Evolutionary conservation across 225 moss, liverwort and hornwort genomes (phyloP).

Genomic region (Rhytidiadelphus loreus): DNA sequence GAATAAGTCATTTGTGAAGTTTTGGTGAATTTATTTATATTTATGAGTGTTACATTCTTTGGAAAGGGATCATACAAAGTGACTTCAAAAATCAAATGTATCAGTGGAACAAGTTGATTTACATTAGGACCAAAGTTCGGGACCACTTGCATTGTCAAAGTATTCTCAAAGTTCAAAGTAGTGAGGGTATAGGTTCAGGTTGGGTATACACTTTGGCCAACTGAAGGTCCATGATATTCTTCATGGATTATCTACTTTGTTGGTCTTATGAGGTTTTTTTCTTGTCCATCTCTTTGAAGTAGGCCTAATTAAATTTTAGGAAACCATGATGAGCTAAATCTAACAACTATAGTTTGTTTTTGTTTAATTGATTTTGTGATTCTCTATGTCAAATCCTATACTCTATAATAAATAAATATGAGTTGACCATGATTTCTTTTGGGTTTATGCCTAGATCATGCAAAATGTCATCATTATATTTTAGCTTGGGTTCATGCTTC

Average conservation of each 20-base stretch:
- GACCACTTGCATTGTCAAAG: background rate
- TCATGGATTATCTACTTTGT: background rate
- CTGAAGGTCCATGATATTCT: background rate
- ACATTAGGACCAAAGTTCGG: background rate
- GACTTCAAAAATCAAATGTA: background rate
- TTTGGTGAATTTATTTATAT: background rate
- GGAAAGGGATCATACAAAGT: background rate
- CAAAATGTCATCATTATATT: background rate
- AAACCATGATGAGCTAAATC: fast-evolving
- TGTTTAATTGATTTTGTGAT: background rate
- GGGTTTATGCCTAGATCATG: fast-evolving
- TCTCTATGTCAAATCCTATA: background rate
- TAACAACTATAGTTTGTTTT: fast-evolving
- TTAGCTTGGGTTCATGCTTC: fast-evolving
- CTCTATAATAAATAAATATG: background rate
- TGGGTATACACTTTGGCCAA: background rate
- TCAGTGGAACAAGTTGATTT: background rate
- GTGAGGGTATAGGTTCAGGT: background rate
- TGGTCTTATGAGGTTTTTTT: no score
- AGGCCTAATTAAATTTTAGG: background rate
- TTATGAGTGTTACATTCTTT: background rate
- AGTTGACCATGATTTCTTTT: background rate
- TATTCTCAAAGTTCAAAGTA: background rate
- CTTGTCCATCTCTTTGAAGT: no score
- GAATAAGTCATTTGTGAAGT: background rate